Conservation (phyloP, 106 monocot species). For the Dioscorea alata region DNA sequence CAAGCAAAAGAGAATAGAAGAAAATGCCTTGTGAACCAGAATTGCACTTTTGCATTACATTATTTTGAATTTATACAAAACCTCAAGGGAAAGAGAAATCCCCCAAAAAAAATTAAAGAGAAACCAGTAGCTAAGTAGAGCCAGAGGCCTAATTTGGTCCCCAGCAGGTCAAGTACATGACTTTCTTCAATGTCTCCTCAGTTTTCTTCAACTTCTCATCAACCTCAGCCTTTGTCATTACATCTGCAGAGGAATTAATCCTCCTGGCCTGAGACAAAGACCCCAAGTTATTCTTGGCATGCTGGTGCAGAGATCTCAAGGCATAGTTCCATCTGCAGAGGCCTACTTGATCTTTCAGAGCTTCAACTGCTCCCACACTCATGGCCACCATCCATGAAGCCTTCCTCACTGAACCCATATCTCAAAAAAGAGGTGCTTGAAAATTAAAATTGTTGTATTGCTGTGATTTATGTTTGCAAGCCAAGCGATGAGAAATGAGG, state of each 20-base stretch:
- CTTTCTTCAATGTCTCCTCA: background rate
- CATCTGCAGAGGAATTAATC: background rate
- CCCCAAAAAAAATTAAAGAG: no score
- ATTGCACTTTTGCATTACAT: no score
- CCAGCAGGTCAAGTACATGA: slow-evolving; percentile 12
- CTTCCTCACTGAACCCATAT: slow-evolving; percentile 11
- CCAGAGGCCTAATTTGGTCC: slow-evolving; percentile 8
- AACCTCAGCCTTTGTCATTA: background rate
- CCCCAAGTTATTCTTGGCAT: slow-evolving; percentile 1
- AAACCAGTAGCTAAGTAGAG: no score
- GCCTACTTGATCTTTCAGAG: slow-evolving; percentile 46
- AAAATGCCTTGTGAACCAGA: no score
- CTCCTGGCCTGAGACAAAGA: slow-evolving; percentile 1
- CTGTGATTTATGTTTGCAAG: background rate
- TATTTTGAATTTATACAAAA: no score
- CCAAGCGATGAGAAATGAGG: background rate
- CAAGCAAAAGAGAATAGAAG: no score
- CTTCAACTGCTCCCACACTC: slow-evolving; percentile 31
- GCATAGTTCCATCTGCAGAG: slow-evolving; percentile 53
- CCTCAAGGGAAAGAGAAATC: no score
- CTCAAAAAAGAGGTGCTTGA: background rate
- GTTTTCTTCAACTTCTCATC: background rate
- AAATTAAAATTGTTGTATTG: background rate
- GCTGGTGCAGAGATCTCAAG: slow-evolving; percentile 23
- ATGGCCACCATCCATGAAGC: slow-evolving; percentile 22